phyloP scores from a whole-genome alignment of 768 basidiomycete species.

The Xerocomus potaroensis region DNA sequence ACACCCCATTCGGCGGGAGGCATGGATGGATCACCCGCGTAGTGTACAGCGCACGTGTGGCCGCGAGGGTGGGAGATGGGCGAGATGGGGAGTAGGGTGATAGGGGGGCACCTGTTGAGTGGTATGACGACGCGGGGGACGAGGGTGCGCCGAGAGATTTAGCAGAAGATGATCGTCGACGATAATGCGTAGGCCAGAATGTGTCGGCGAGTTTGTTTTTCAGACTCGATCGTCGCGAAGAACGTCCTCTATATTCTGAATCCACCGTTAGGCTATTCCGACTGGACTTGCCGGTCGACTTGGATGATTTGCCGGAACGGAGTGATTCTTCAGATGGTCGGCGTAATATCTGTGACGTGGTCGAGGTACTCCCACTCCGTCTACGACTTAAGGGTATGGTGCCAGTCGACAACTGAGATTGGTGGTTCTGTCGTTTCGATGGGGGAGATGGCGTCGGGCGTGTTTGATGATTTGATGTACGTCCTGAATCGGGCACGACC shows the following conservation, averaged over 20 bases:
- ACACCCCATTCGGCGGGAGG: slow-evolving; percentile 55
- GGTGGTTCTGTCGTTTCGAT: slow-evolving; percentile 23
- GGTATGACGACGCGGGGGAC: slow-evolving; percentile 18
- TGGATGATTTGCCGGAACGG: slow-evolving; percentile 37
- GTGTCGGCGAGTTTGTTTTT: slow-evolving; percentile 32
- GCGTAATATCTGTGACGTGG: slow-evolving; percentile 21
- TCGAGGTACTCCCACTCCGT: slow-evolving; percentile 27
- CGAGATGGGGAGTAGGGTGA: slow-evolving; percentile 20
- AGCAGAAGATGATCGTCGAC: slow-evolving; percentile 31
- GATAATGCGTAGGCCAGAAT: slow-evolving; percentile 30
- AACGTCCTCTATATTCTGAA: slow-evolving; percentile 24
- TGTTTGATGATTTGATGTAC: slow-evolving; percentile 24
- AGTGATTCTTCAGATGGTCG: slow-evolving; percentile 39
- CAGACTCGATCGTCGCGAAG: slow-evolving; percentile 28
- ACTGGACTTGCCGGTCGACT: slow-evolving; percentile 30
- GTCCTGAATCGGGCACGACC: slow-evolving; percentile 19
- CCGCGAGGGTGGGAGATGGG: slow-evolving; percentile 22
- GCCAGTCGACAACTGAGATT: slow-evolving; percentile 28
- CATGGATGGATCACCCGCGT: slow-evolving; percentile 70
- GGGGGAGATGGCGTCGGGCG: slow-evolving; percentile 17
- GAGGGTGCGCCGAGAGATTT: slow-evolving; percentile 33
- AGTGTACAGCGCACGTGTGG: slow-evolving; percentile 52
- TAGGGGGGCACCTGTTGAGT: slow-evolving; percentile 19
- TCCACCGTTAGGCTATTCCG: slow-evolving; percentile 24
- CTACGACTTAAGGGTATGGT: slow-evolving; percentile 19